phyloP scores from a whole-genome alignment of 2,329 filamentous ascomycete genomes.

The Pestalotiopsis sp. region DNA sequence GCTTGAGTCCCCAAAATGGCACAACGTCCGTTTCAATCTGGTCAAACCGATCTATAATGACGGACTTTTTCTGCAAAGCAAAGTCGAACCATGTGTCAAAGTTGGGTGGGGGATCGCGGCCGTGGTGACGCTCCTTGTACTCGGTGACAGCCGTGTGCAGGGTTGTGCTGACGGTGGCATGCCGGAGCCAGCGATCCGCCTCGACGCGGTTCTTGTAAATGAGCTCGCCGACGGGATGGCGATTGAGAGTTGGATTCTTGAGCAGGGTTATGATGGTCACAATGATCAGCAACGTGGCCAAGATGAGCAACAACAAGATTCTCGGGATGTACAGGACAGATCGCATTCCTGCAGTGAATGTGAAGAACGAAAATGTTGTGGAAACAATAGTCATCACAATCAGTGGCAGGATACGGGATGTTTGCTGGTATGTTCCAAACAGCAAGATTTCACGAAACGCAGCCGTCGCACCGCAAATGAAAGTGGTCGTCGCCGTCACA shows the following conservation, averaged over 20 bases:
- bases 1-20: constrained; percentile 78
- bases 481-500: constrained; percentile 45
- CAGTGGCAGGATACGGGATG: constrained; percentile 38
- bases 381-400: constrained; percentile 42
- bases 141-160: constrained; percentile 49
- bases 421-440: constrained; percentile 50
- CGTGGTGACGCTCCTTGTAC: constrained; percentile 58
- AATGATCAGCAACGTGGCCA: constrained; percentile 40
- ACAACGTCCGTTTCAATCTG: constrained; percentile 75
- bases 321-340: constrained; percentile 47
- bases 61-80: constrained; percentile 68
- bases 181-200: constrained; percentile 52
- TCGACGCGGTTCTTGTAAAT: constrained; percentile 52
- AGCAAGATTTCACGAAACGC: constrained; percentile 38
- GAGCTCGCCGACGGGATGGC: constrained; percentile 52
- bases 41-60: constrained; percentile 79
- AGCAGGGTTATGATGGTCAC: constrained; percentile 40
- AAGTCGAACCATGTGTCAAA: constrained; percentile 88
- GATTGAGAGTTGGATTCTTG: constrained; percentile 30
- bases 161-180: constrained; percentile 50
- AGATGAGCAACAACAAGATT: constrained; percentile 39
- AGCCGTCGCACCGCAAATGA: constrained; percentile 42
- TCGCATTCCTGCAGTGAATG: constrained; percentile 46
- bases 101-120: constrained; percentile 74
- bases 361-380: constrained; percentile 45